phyloP scores from a whole-genome alignment of 306 rosid species.

The Sindora glabra region DNA sequence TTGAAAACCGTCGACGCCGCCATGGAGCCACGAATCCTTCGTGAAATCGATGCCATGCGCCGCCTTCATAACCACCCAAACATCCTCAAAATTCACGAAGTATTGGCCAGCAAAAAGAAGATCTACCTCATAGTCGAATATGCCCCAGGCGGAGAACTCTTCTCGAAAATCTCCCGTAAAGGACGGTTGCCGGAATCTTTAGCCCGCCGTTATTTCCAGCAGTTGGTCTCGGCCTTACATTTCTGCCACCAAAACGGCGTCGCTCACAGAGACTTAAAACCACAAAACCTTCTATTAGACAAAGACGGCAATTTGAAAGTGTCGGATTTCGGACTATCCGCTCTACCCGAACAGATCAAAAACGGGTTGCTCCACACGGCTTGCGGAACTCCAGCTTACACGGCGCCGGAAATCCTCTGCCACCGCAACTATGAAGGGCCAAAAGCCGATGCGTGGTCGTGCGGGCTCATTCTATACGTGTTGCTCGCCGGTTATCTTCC shows the following conservation, averaged over 20 bases:
- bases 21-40: conserved; percentile 69
- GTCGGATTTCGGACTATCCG: conserved; percentile 89
- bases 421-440: conserved; percentile 69
- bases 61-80: conserved; percentile 74
- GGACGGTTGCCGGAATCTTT: conserved; percentile 37
- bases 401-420: conserved; percentile 72
- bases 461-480: conserved; percentile 71
- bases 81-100: conserved; percentile 68
- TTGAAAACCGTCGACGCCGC: conserved; percentile 43
- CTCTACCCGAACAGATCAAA: conserved; percentile 63
- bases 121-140: conserved; percentile 75
- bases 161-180: conserved; percentile 43
- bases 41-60: conserved; percentile 80
- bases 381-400: conserved; percentile 86
- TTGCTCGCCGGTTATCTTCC: conserved; percentile 70
- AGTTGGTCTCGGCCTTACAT: conserved; percentile 60
- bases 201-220: conserved; percentile 65
- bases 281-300: conserved; percentile 79
- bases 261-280: conserved; percentile 86
- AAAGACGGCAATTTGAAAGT: conserved; percentile 54
- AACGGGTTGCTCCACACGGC: conserved; percentile 83
- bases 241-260: conserved; percentile 79
- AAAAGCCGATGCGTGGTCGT: conserved; percentile 85
- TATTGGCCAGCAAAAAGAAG: conserved; percentile 72
- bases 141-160: conserved; percentile 88